Percentiles rank a stretch among this genome's conserved stretches.
Evolutionary conservation across 495 filamentous ascomycete species (phyloP).

Genomic region (Aspergillus carlsbadensis): DNA sequence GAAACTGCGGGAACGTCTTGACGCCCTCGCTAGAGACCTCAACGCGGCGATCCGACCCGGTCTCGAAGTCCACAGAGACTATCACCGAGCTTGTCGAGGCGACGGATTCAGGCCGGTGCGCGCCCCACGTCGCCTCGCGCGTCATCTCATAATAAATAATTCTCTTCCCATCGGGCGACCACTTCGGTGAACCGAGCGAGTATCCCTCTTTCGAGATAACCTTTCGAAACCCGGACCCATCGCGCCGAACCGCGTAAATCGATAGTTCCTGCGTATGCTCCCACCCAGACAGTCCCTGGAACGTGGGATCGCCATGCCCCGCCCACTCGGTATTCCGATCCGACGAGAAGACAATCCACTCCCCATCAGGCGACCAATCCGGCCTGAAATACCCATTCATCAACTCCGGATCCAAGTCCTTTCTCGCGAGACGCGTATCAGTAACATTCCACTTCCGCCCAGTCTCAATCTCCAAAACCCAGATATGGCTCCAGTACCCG

Average conservation of each 20-base stretch:
- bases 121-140: conserved; percentile 25
- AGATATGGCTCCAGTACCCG: conserved; percentile 26
- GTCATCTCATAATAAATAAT: conserved; percentile 33
- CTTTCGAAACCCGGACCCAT: conserved; percentile 28
- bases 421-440: conserved; percentile 11
- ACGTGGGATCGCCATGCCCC: conserved; percentile 24
- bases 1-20: conserved; percentile 29
- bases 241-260: conserved; percentile 27
- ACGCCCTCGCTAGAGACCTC: conserved; percentile 21
- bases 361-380: conserved; percentile 28
- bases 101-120: conserved; percentile 26
- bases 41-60: conserved; percentile 17
- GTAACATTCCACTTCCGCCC: conserved; percentile 28
- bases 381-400: conserved; percentile 34
- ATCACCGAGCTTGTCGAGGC: conserved; percentile 19
- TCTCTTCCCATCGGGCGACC: conserved; percentile 28
- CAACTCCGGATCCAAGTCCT: conserved; percentile 12
- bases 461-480: conserved; percentile 27
- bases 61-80: conserved; percentile 25
- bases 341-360: conserved; percentile 26
- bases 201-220: conserved; percentile 16
- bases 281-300: conserved; percentile 25
- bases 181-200: conserved; percentile 28
- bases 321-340: conserved; percentile 26
- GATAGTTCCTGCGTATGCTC: conserved; percentile 33